A percentile compares a stretch with the other conserved stretches of the same genome.
Conservation (phyloP, 192 early-diverging fungal genomes). For the Entomortierella parvispora region DNA sequence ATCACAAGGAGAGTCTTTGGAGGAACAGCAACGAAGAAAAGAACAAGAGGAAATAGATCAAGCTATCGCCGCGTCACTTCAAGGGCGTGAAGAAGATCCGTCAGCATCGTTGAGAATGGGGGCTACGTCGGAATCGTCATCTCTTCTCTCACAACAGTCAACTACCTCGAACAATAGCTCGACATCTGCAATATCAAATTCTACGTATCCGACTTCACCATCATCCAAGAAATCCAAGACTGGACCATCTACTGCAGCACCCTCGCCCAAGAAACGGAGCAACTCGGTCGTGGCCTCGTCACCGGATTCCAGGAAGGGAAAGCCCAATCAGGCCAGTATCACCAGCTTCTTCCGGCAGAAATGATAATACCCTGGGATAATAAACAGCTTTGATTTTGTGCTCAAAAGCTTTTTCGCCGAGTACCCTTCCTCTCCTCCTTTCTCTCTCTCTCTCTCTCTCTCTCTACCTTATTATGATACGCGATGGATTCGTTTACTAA, state of each 20-base stretch:
- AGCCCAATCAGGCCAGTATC: conserved; percentile 31
- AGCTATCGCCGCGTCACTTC: conserved; percentile 35
- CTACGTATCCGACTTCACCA: background rate
- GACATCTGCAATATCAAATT: background rate
- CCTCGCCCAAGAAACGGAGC: conserved; percentile 27
- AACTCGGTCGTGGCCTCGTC: background rate
- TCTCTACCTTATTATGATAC: too few relatives aligned
- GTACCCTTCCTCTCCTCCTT: too few relatives aligned
- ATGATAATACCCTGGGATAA: too few relatives aligned
- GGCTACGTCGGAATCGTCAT: background rate
- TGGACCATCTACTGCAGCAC: background rate
- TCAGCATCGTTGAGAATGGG: background rate
- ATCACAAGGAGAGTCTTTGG: background rate
- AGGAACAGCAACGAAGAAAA: background rate
- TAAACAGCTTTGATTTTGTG: too few relatives aligned
- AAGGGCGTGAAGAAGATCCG: background rate
- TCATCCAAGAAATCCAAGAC: background rate
- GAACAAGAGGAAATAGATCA: conserved; percentile 26
- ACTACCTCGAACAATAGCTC: background rate
- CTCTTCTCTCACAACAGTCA: background rate
- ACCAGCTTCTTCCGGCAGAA: conserved; percentile 40
- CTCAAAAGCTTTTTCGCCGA: too few relatives aligned
- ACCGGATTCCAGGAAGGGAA: conserved; percentile 10
- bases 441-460: too few relatives aligned
- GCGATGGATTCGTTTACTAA: too few relatives aligned